These are phyloP conservation scores for Ophiostoma quercus DNA, from an alignment of 2,329 filamentous ascomycete species.

Conservation along the genomic window DNA sequence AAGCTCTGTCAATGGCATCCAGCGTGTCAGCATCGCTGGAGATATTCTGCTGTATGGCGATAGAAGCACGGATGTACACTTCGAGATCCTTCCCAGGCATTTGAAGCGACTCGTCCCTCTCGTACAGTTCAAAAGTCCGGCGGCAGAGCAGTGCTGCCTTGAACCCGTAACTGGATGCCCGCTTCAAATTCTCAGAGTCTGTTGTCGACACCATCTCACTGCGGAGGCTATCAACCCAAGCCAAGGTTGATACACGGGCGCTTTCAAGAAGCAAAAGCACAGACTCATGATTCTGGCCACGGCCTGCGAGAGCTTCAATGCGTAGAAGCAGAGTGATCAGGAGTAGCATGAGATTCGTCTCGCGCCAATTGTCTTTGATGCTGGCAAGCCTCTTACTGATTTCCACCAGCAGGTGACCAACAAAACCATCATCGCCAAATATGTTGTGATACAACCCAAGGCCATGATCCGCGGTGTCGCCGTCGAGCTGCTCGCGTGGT, in stretches of 20 bases:
- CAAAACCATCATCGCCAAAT: conserved; percentile 49
- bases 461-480: not conserved
- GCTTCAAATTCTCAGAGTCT: conserved; percentile 37
- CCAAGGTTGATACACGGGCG: conserved; percentile 41
- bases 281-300: conserved; percentile 26
- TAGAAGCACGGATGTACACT: conserved; percentile 13
- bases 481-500: conserved; percentile 32
- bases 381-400: conserved; percentile 40
- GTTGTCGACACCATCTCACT: conserved; percentile 39
- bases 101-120: not conserved
- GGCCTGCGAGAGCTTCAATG: conserved; percentile 30
- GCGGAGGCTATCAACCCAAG: conserved; percentile 48
- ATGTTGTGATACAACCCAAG: conserved; percentile 44
- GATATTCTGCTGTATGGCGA: conserved; percentile 25
- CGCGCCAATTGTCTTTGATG: conserved; percentile 54
- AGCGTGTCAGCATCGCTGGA: conserved; percentile 4
- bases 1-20: not conserved
- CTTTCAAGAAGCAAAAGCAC: conserved; percentile 35
- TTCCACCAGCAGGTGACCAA: conserved; percentile 43
- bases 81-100: not conserved
- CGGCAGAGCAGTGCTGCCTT: conserved; percentile 54
- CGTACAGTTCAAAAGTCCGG: conserved; percentile 33
- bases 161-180: conserved; percentile 43
- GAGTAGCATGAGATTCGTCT: conserved; percentile 53
- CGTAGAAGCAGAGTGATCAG: conserved; percentile 49